Percentiles rank a stretch among this genome's conserved stretches.
These are phyloP conservation scores for Picea sitchensis DNA, from an alignment of 75 land plant genomes.

Conservation along the genomic window DNA sequence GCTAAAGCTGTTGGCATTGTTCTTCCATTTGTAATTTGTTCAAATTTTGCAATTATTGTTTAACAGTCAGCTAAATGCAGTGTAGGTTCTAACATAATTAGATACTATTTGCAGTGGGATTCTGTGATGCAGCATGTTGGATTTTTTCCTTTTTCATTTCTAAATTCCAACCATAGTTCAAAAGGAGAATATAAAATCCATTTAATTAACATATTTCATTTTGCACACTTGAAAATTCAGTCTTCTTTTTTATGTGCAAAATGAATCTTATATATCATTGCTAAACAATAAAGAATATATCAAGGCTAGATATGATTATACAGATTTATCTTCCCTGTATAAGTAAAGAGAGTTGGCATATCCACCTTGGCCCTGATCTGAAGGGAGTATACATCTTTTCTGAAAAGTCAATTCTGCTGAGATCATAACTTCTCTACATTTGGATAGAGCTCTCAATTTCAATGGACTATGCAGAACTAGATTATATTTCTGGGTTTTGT, in stretches of 20 bases:
- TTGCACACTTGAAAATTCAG: neutral
- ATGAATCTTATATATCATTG: neutral
- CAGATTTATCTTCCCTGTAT: too few relatives aligned
- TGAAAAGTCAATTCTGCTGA: too few relatives aligned
- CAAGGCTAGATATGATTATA: too few relatives aligned
- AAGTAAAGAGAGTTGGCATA: too few relatives aligned
- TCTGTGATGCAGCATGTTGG: neutral
- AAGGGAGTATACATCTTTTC: too few relatives aligned
- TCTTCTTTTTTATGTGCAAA: neutral
- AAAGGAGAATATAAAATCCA: neutral
- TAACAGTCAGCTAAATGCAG: neutral
- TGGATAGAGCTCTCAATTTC: too few relatives aligned
- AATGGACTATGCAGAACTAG: too few relatives aligned
- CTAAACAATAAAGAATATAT: neutral
- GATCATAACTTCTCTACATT: too few relatives aligned
- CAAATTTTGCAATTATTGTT: too few relatives aligned
- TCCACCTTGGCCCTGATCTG: too few relatives aligned
- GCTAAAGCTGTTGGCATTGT: neutral
- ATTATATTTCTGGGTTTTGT: too few relatives aligned
- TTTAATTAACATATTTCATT: neutral
- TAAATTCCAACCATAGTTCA: neutral
- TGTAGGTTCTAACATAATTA: neutral
- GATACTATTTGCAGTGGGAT: neutral
- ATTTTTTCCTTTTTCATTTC: neutral
- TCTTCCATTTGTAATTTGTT: neutral